Evolutionary conservation across 2,329 filamentous ascomycete genomes (phyloP).

Genomic region (Didymella keratinophila): DNA sequence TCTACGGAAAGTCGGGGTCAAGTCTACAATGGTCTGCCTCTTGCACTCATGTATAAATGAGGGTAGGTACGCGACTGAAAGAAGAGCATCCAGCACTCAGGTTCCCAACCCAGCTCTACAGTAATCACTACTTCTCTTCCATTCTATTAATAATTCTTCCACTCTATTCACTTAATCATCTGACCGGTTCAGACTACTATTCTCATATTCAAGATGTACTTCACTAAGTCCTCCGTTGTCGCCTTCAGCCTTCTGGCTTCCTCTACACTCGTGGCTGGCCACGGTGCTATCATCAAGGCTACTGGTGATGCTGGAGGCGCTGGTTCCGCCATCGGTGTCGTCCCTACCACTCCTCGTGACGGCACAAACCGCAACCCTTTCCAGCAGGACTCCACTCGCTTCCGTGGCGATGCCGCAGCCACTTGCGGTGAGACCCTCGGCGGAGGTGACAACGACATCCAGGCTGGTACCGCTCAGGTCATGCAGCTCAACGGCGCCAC

Average conservation of each 20-base stretch:
- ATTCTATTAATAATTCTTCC: conserved; percentile 35
- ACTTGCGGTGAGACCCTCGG: conserved; percentile 67
- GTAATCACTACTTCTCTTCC: conserved; percentile 44
- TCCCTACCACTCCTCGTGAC: conserved; percentile 66
- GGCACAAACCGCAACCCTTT: conserved; percentile 68
- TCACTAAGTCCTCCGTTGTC: conserved; percentile 50
- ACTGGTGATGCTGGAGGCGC: conserved; percentile 65
- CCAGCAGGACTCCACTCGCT: conserved; percentile 70
- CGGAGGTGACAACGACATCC: conserved; percentile 63
- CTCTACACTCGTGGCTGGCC: conserved; percentile 65
- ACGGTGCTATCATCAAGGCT: conserved; percentile 67
- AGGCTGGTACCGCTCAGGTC: conserved; percentile 65
- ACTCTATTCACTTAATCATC: conserved; percentile 38
- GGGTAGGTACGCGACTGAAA: conserved; percentile 24
- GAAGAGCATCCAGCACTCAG: conserved; percentile 46
- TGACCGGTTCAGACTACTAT: conserved; percentile 54
- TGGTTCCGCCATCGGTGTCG: conserved; percentile 61
- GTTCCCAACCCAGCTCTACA: conserved; percentile 47
- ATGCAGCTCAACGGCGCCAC: conserved; percentile 63
- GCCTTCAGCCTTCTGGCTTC: conserved; percentile 61
- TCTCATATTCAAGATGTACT: conserved; percentile 52
- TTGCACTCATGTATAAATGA: conserved; percentile 40
- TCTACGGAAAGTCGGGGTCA: conserved; percentile 4
- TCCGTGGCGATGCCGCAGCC: conserved; percentile 62
- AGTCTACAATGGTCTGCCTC: conserved; percentile 1